Percentiles rank a stretch among this genome's conserved stretches.
Evolutionary conservation across 495 filamentous ascomycete genomes (phyloP).

Genomic region (Chaetomidium leptoderma): DNA sequence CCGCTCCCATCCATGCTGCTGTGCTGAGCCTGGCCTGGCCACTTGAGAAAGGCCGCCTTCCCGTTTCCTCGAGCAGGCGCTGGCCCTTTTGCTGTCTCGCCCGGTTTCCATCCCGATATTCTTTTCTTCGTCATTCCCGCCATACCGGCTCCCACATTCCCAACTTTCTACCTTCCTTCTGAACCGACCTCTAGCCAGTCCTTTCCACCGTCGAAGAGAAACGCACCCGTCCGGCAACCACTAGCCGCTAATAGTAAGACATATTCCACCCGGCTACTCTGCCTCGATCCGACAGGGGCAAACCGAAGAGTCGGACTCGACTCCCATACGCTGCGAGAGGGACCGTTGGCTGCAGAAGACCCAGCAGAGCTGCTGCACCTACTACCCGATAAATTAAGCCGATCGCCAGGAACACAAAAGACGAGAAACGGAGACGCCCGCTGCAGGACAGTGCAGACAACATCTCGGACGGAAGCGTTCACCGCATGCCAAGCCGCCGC

Average conservation of each 20-base stretch:
- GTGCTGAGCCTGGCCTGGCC: not conserved
- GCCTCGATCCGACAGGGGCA: conserved; percentile 12
- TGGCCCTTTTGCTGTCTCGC: conserved; percentile 8
- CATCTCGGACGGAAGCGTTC: not conserved
- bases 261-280: too few species aligned
- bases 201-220: not conserved
- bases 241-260: not conserved
- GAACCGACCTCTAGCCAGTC: conserved; percentile 16
- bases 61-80: conserved; percentile 1
- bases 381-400: conserved; percentile 8
- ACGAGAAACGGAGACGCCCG: conserved; percentile 4
- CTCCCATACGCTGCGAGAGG: conserved; percentile 24
- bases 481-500: conserved; percentile 32
- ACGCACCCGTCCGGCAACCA: not conserved
- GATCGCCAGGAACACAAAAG: conserved; percentile 20
- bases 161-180: conserved; percentile 2
- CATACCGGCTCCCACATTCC: not conserved
- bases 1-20: conserved; percentile 11
- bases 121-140: conserved; percentile 15
- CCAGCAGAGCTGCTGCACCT: conserved; percentile 25
- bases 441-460: conserved; percentile 11
- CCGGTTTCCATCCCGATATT: not conserved
- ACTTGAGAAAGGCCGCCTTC: not conserved
- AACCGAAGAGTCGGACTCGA: conserved; percentile 25
- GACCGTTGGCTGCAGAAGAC: conserved; percentile 27